Base-by-base conservation (phyloP, 495 filamentous ascomycete species). In the Jackrogersella minutella region DNA sequence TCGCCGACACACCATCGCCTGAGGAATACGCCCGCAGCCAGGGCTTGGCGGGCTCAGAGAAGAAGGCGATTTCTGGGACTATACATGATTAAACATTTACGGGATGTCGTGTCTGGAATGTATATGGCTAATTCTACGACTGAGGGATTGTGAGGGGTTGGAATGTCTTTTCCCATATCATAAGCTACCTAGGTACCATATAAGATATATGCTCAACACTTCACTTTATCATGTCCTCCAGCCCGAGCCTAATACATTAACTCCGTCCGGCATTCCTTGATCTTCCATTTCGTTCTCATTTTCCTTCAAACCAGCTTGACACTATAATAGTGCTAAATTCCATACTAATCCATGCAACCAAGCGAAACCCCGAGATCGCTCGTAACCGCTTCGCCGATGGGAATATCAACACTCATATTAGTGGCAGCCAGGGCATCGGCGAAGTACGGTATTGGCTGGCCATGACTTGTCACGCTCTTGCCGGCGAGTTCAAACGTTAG, bases 381-480 rank as follows among this genome's bases (percentile, higher is more conserved):
- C 56, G 51, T 22, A 9, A 59, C 50, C 2, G 69, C 69, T 7
- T 68, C 50, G 22, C 75, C 70, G 14, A 82, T 71, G 39, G 76
- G 66, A 50, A 81, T 74, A 5, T 71, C 44, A 41, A 79, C 55
- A 24, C 74, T 79, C 71, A 74, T 69, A 53, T 78, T 78, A 47
- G 26, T 46, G 30, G 70, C 57, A 14, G 62, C 75, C 5, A 82
- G 70, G 31, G 78, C 76, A 19, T 81, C 71, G 55, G 85, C 81
- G 68, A 86, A 90, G 74, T 93, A 92, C 22, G 80, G 69, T 55
- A 92, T 74, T 28, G 81, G 73, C 75, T 87, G 71, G 58, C 87
- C 88, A 53, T 86, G 67, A 70, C 86, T 87, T 31, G 82, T 73
- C 55, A 83, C 85, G 10, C 78, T 79, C 64, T 86, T 85, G 39